phyloP scores from a whole-genome alignment of 2,329 filamentous ascomycete species.

The Claviceps purpurea region DNA sequence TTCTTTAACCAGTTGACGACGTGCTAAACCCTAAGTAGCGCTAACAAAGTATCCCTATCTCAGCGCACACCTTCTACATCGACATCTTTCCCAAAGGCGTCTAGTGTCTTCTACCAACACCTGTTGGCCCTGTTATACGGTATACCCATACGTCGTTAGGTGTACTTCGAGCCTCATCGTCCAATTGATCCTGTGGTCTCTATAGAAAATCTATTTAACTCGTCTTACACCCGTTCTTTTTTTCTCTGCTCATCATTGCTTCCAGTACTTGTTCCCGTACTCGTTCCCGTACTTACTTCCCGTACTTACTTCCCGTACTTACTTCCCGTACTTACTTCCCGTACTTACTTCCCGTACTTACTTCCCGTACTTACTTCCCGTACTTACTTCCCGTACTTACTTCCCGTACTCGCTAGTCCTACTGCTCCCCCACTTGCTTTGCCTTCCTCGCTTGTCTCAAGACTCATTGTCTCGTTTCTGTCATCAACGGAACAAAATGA shows the following conservation, averaged over 20 bases:
- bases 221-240: background rate
- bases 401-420: no score
- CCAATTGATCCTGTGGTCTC: background rate
- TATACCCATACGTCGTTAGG: background rate
- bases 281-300: no score
- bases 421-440: no score
- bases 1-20: background rate
- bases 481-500: background rate
- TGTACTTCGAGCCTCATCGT: constrained; percentile 6
- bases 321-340: no score
- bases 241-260: background rate
- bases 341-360: no score
- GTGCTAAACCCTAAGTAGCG: background rate
- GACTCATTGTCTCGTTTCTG: background rate
- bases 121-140: background rate
- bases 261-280: no score
- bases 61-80: background rate
- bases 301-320: no score
- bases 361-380: no score
- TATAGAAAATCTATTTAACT: background rate
- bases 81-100: background rate
- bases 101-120: background rate
- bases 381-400: no score
- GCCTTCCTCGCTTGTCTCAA: background rate
- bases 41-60: background rate